Evolutionary conservation across 345 rosid species (phyloP).

Genomic region (Melaleuca alternifolia): DNA sequence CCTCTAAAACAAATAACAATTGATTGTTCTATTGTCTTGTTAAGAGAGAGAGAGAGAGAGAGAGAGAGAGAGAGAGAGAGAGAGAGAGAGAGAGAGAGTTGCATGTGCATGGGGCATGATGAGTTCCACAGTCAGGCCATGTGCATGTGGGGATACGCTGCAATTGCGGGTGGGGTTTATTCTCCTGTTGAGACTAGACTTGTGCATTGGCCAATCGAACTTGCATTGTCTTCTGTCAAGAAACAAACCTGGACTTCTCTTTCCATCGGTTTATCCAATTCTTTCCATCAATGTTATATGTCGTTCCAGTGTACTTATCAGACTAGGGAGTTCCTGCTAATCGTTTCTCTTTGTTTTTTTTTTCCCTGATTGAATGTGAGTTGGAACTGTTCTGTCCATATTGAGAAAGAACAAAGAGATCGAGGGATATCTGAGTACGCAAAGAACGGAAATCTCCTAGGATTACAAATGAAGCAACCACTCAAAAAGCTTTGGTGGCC

Average conservation of each 20-base stretch:
- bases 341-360: neutral
- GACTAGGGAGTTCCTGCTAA: neutral
- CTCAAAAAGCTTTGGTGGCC: neutral
- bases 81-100: neutral
- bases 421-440: neutral
- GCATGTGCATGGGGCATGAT: neutral
- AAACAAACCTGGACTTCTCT: neutral
- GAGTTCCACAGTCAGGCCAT: neutral
- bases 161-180: neutral
- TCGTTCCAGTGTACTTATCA: neutral
- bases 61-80: neutral
- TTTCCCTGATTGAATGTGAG: neutral
- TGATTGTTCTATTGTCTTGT: neutral
- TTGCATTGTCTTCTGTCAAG: neutral
- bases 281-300: neutral
- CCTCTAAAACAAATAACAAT: neutral
- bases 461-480: neutral
- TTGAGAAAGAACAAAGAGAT: neutral
- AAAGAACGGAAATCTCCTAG: neutral
- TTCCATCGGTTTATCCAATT: neutral
- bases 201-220: neutral
- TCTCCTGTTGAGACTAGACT: neutral
- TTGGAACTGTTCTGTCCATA: neutral
- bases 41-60: neutral
- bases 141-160: neutral